Conservation (phyloP, 2,329 filamentous ascomycete species). For the Dactylella cylindrospora region DNA sequence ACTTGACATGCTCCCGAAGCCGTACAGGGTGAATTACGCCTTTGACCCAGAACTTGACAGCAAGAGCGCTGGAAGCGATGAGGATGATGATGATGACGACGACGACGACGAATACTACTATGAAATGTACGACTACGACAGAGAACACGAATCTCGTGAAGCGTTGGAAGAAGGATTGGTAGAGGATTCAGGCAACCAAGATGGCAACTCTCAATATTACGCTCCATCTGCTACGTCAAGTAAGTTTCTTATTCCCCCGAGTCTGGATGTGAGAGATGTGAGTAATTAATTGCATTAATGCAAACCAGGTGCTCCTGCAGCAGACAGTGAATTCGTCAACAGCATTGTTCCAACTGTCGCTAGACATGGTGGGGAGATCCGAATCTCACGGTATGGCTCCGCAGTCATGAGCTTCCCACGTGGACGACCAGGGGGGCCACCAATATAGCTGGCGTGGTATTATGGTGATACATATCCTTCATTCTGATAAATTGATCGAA, state of each 20-base stretch:
- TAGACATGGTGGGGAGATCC: constrained; percentile 6
- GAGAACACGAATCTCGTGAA: too few species aligned
- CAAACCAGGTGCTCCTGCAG: constrained; percentile 5
- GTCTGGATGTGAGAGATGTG: too few species aligned
- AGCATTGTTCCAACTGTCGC: constrained; percentile 5
- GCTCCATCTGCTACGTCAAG: too few species aligned
- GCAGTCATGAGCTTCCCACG: constrained; percentile 12
- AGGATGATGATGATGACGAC: constrained; percentile 1
- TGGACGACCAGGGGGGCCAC: not conserved
- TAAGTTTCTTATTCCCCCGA: not conserved
- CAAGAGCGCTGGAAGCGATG: not conserved
- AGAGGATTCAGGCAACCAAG: not conserved
- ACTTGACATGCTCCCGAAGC: too few species aligned
- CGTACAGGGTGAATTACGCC: too few species aligned
- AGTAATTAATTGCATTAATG: too few species aligned
- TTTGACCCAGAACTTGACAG: constrained; percentile 10
- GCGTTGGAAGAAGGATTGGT: not conserved
- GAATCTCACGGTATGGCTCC: constrained; percentile 17
- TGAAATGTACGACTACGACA: not conserved
- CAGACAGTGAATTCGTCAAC: constrained; percentile 8
- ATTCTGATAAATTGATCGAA: too few species aligned
- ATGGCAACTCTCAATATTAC: not conserved
- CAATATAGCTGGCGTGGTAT: not conserved
- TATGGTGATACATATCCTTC: too few species aligned
- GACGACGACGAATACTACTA: not conserved